Conservation (phyloP, 2,329 filamentous ascomycete species). For the Colletotrichum melonis region DNA sequence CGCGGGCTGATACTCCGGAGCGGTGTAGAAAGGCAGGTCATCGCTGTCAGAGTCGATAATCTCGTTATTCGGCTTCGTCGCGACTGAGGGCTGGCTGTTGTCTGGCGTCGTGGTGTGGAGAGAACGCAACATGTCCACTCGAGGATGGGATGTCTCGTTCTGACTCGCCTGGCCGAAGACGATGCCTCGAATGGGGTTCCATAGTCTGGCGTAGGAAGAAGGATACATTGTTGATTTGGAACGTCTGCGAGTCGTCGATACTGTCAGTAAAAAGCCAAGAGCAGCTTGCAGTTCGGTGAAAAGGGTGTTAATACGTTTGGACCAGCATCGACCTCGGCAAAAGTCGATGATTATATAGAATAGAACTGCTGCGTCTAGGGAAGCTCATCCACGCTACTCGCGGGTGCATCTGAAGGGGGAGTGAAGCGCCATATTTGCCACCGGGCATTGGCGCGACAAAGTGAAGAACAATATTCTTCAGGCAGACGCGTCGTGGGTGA, state of each 20-base stretch:
- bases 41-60: conserved; percentile 14
- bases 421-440: conserved; percentile 47
- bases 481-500: conserved; percentile 45
- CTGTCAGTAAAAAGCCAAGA: not conserved
- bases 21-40: conserved; percentile 18
- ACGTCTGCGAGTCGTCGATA: not conserved
- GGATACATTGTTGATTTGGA: conserved; percentile 41
- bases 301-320: not conserved
- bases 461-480: conserved; percentile 30
- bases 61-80: not conserved
- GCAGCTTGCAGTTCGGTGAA: not conserved
- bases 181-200: conserved; percentile 48
- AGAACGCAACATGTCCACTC: conserved; percentile 6
- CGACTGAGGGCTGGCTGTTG: not conserved
- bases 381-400: conserved; percentile 36
- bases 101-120: conserved; percentile 12
- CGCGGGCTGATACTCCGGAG: conserved; percentile 4
- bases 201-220: conserved; percentile 43
- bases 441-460: conserved; percentile 44
- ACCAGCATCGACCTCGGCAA: not conserved
- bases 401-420: conserved; percentile 40
- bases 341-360: not conserved
- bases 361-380: not conserved
- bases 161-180: conserved; percentile 40
- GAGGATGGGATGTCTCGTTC: conserved; percentile 25